phyloP scores from a whole-genome alignment of 2,329 filamentous ascomycete genomes.

The Ophiostoma sp. region DNA sequence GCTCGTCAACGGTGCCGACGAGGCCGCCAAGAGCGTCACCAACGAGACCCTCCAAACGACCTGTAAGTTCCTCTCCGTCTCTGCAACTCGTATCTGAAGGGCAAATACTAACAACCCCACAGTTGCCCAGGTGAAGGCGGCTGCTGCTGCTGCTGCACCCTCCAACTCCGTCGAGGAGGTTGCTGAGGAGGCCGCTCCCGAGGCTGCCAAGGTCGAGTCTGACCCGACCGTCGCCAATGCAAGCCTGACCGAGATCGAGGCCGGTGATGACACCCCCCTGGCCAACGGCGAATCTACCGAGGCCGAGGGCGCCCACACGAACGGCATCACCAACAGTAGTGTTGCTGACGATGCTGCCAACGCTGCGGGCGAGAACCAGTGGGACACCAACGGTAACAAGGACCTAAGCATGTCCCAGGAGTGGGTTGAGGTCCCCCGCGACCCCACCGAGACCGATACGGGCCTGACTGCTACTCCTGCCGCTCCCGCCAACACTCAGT shows the following conservation, averaged over 20 bases:
- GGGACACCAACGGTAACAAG: constrained; percentile 47
- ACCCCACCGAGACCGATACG: constrained; percentile 67
- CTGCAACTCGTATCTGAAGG: neutral
- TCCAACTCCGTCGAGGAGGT: constrained; percentile 34
- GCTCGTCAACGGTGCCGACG: constrained; percentile 66
- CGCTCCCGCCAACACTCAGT: constrained; percentile 51
- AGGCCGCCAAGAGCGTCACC: constrained; percentile 59
- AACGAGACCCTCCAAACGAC: constrained; percentile 62
- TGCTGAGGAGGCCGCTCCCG: constrained; percentile 30
- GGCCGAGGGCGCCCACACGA: constrained; percentile 18
- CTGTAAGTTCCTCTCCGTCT: constrained; percentile 46
- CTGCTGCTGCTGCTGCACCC: constrained; percentile 48
- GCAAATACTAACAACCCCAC: constrained; percentile 1
- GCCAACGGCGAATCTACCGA: constrained; percentile 21
- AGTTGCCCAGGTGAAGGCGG: constrained; percentile 57
- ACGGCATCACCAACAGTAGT: constrained; percentile 41
- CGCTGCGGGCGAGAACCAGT: constrained; percentile 59
- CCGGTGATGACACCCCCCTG: constrained; percentile 26
- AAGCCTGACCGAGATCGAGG: constrained; percentile 61
- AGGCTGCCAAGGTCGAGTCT: constrained; percentile 38
- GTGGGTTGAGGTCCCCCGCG: constrained; percentile 70
- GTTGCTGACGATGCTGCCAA: constrained; percentile 52
- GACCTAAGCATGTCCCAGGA: constrained; percentile 52
- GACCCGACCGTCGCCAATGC: constrained; percentile 65
- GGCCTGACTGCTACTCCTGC: constrained; percentile 53